Evolutionary conservation across 208 protist genomes (phyloP).

Genomic region (Histomonas meleagridis): DNA sequence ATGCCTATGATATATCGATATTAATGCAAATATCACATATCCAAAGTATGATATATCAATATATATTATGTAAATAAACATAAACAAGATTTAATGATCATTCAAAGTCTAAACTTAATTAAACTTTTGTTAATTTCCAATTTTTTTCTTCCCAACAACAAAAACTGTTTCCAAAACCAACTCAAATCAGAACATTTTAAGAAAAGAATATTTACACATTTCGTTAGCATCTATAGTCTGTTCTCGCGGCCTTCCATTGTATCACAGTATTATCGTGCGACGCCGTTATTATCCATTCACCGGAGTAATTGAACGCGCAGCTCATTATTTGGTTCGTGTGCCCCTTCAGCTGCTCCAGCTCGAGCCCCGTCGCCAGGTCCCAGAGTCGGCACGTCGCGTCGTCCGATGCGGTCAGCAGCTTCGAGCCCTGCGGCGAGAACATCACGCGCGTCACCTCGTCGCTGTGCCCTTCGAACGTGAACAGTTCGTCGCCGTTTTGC

Average conservation of each 20-base stretch:
- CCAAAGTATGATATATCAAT: no score
- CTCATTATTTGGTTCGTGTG: constrained; percentile 29
- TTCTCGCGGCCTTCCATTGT: not conserved
- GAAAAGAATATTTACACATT: no score
- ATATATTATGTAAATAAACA: no score
- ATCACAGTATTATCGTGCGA: constrained; percentile 33
- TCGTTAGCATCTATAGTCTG: not conserved
- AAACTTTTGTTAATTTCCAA: no score
- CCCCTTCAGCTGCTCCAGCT: not conserved
- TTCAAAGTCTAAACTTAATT: no score
- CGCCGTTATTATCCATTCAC: constrained; percentile 11
- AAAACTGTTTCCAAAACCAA: no score
- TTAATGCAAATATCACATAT: no score
- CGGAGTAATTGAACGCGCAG: constrained; percentile 5
- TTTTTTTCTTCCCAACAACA: no score
- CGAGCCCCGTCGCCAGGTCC: not conserved
- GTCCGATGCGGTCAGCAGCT: not conserved
- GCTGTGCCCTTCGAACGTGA: not conserved
- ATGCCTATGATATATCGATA: no score
- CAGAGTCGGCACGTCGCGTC: not conserved
- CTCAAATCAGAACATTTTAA: no score
- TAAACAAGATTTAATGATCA: no score
- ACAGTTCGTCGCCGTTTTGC: not conserved
- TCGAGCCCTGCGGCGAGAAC: not conserved
- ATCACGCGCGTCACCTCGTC: not conserved